Evolutionary conservation across 73 alveolate genomes (phyloP).

Genomic region (Tetrahymena elliotti): DNA sequence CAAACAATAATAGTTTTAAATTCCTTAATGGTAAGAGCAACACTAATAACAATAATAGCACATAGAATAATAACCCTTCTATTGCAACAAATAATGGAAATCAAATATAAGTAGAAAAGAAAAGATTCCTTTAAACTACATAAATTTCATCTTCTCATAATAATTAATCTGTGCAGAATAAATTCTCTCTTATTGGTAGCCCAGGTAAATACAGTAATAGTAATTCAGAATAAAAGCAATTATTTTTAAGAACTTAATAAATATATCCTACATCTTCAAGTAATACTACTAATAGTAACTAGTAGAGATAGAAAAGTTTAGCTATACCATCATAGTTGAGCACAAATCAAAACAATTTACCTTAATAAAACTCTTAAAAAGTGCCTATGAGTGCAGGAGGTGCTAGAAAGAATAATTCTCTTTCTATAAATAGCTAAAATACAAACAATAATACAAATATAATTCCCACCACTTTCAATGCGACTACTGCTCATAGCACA

Average conservation of each 20-base stretch:
- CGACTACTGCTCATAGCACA: neutral
- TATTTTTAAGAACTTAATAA: neutral
- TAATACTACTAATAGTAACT: neutral
- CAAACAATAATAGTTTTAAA: neutral
- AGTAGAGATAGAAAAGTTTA: neutral
- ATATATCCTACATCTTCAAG: neutral
- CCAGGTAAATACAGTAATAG: neutral
- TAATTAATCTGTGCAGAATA: neutral
- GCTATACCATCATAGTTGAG: neutral
- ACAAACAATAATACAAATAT: neutral
- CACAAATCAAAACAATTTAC: neutral
- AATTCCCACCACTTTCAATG: neutral
- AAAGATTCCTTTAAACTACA: neutral
- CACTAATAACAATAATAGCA: neutral
- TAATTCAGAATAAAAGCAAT: neutral
- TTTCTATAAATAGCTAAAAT: neutral
- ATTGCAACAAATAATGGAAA: neutral
- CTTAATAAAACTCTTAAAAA: neutral
- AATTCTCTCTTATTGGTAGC: neutral
- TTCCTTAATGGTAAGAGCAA: neutral
- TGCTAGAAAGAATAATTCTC: neutral
- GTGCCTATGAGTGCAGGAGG: slow-evolving; percentile 1
- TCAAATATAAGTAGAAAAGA: neutral
- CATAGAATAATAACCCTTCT: neutral
- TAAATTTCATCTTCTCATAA: neutral